phyloP scores from a whole-genome alignment of 2,329 filamentous ascomycete species.

The Xylariaceae sp. region DNA sequence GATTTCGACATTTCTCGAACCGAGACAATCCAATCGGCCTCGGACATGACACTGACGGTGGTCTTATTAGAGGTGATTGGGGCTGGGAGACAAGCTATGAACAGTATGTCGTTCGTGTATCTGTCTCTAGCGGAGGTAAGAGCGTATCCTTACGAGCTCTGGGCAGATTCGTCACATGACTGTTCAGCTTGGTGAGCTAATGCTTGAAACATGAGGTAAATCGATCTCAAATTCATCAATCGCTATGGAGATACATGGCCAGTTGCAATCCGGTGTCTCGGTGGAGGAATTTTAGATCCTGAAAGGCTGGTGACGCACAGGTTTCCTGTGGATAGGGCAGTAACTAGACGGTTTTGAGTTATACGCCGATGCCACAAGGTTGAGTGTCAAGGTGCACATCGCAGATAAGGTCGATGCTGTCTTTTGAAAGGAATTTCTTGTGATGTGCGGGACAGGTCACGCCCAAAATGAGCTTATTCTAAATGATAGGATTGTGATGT shows the following conservation, averaged over 20 bases:
- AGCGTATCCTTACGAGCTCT: too few relatives aligned
- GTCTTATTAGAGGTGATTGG: constrained; percentile 50
- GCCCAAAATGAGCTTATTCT: too few relatives aligned
- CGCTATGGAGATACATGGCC: constrained; percentile 69
- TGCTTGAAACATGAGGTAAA: constrained; percentile 33
- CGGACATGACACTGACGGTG: constrained; percentile 1
- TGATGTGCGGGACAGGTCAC: too few relatives aligned
- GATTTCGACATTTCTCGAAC: not conserved
- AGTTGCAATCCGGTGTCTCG: constrained; percentile 56
- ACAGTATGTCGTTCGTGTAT: constrained; percentile 65
- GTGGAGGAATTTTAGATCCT: constrained; percentile 55
- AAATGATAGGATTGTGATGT: too few relatives aligned
- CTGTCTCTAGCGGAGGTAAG: constrained; percentile 55
- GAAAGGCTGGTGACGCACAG: constrained; percentile 60
- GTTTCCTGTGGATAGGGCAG: constrained; percentile 58
- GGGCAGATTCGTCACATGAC: not conserved
- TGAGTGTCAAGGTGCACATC: constrained; percentile 58
- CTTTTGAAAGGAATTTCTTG: constrained; percentile 8
- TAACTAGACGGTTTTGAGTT: constrained; percentile 53
- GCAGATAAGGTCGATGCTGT: constrained; percentile 40
- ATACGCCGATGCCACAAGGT: constrained; percentile 45
- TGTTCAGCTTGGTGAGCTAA: not conserved
- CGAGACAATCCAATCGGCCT: constrained; percentile 8
- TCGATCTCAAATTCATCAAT: constrained; percentile 67
- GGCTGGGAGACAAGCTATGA: constrained; percentile 57